Percentiles rank a stretch among this genome's conserved stretches.
phyloP scores from a whole-genome alignment of 768 basidiomycete species.

The Scleroderma citrinum region DNA sequence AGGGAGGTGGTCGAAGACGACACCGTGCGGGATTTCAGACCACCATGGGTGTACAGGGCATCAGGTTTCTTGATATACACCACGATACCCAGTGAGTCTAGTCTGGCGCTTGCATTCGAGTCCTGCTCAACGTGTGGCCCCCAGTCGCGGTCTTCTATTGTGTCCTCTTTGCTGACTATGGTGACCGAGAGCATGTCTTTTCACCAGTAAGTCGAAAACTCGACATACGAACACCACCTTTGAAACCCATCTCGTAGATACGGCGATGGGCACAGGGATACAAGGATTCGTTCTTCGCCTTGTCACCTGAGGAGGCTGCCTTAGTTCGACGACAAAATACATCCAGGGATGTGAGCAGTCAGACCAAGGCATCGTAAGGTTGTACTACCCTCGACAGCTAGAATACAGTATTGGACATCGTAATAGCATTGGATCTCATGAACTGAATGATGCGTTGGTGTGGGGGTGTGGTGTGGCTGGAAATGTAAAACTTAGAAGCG shows the following conservation, averaged over 20 bases:
- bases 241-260: constrained; percentile 32
- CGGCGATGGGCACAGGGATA: constrained; percentile 52
- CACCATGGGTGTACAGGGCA: constrained; percentile 54
- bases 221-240: not conserved
- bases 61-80: constrained; percentile 48
- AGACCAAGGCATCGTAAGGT: not conserved
- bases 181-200: constrained; percentile 67
- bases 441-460: not conserved
- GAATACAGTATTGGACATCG: too few relatives aligned
- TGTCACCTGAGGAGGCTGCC: constrained; percentile 49
- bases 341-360: not conserved
- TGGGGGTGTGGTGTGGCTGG: not conserved
- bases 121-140: not conserved
- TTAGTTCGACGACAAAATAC: constrained; percentile 13
- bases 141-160: constrained; percentile 51
- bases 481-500: constrained; percentile 50
- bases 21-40: constrained; percentile 41
- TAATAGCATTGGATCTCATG: not conserved
- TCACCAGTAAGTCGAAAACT: constrained; percentile 44
- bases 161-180: constrained; percentile 61
- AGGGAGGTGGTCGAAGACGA: constrained; percentile 12
- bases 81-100: constrained; percentile 47
- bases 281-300: constrained; percentile 48
- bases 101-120: not conserved
- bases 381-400: too few relatives aligned